These are phyloP conservation scores for Nephelium lappaceum DNA, from an alignment of 345 rosid species.

Conservation along the genomic window DNA sequence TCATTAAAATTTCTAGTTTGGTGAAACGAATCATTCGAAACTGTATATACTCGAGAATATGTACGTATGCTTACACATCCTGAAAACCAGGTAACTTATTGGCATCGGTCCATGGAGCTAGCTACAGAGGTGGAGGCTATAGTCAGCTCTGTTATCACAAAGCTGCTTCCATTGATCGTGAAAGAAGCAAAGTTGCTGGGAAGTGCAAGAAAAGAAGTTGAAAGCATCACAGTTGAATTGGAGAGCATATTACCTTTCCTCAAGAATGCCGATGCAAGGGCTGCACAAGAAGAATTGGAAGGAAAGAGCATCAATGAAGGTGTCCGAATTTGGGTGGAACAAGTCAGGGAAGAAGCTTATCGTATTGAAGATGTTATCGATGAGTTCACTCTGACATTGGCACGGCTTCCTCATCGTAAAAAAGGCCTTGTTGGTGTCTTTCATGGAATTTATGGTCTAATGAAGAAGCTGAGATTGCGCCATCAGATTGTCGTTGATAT, in stretches of 20 bases:
- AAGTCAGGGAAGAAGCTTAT: constrained; percentile 21
- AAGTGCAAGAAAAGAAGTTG: constrained; percentile 4
- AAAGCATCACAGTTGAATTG: constrained; percentile 12
- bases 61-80: no score
- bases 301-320: neutral
- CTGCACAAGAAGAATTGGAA: neutral
- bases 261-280: constrained; percentile 17
- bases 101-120: no score
- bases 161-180: neutral
- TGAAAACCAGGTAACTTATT: no score
- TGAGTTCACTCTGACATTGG: constrained; percentile 10
- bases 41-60: no score
- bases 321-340: constrained; percentile 20
- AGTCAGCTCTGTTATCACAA: neutral
- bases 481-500: constrained; percentile 21
- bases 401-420: neutral
- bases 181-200: constrained; percentile 2
- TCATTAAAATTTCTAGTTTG: no score
- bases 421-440: neutral
- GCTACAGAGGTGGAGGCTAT: neutral
- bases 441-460: neutral
- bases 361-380: constrained; percentile 27
- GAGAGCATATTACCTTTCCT: constrained; percentile 17
- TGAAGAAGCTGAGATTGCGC: neutral
- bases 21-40: no score